Conservation (phyloP, 2,329 filamentous ascomycete genomes). For the Fusarium setosum region DNA sequence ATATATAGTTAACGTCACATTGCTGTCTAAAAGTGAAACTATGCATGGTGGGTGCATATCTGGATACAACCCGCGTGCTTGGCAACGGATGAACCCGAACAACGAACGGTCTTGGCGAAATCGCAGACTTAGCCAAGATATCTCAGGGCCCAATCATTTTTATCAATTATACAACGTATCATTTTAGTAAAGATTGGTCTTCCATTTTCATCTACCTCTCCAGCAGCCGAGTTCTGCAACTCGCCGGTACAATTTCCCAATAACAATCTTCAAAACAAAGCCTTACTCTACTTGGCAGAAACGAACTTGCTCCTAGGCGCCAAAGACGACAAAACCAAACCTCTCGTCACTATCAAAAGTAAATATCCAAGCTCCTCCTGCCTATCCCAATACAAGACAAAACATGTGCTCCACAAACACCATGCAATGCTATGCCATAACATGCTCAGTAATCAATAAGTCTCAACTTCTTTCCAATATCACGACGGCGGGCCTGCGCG, state of each 20-base stretch:
- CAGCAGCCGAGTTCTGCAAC: not conserved
- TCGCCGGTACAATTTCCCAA: not conserved
- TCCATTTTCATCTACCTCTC: not conserved
- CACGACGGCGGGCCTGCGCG: conserved; percentile 68
- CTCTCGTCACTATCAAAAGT: not conserved
- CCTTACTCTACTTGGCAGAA: not conserved
- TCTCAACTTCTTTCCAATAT: conserved; percentile 80
- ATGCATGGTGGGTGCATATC: not conserved
- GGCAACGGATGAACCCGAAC: not conserved
- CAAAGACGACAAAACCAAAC: not conserved
- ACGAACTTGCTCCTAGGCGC: not conserved
- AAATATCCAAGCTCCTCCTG: not conserved
- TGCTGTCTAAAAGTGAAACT: not conserved
- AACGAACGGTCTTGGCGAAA: no score
- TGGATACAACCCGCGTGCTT: not conserved
- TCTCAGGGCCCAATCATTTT: not conserved
- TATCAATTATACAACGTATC: not conserved
- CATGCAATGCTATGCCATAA: conserved; percentile 27
- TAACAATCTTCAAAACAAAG: conserved; percentile 1
- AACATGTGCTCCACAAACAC: conserved; percentile 30
- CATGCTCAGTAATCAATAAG: conserved; percentile 72
- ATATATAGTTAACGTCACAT: not conserved
- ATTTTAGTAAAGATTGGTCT: not conserved
- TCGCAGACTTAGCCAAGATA: not conserved
- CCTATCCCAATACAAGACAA: conserved; percentile 15